These are phyloP conservation scores for Hyaloscypha variabilis DNA, from an alignment of 495 filamentous ascomycete species.

Conservation along the genomic window DNA sequence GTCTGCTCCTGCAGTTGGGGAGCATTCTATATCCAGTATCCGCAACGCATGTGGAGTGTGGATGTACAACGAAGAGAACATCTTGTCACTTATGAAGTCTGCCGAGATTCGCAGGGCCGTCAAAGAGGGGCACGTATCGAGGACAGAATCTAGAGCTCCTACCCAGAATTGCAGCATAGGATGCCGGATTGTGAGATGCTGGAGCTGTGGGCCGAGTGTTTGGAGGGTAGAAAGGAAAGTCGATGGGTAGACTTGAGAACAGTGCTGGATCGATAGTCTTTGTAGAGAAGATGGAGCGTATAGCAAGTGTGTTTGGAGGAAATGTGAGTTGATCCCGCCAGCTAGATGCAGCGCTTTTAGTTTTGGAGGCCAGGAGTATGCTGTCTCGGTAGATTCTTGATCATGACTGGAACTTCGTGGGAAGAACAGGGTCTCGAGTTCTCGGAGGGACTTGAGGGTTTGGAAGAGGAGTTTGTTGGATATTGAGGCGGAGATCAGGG, in stretches of 20 bases:
- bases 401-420: constrained; percentile 52
- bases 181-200: constrained; percentile 32
- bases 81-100: constrained; percentile 40
- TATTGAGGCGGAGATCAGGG: constrained; percentile 58
- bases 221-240: constrained; percentile 14
- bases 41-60: constrained; percentile 36
- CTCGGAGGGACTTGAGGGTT: constrained; percentile 49
- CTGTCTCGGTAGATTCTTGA: constrained; percentile 16
- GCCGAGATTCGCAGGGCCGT: constrained; percentile 38
- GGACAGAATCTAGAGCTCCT: constrained; percentile 37
- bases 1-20: constrained; percentile 33
- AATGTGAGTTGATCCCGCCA: constrained; percentile 46
- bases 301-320: constrained; percentile 36
- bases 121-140: constrained; percentile 36
- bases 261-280: constrained; percentile 33
- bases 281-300: constrained; percentile 14
- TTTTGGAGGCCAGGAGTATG: constrained; percentile 47
- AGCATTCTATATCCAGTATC: constrained; percentile 39
- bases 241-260: constrained; percentile 20
- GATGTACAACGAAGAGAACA: constrained; percentile 37
- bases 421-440: constrained; percentile 54
- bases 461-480: constrained; percentile 53
- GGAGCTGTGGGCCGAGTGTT: constrained; percentile 22
- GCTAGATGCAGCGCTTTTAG: constrained; percentile 45
- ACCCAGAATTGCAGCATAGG: constrained; percentile 28